Evolutionary conservation across 2,329 filamentous ascomycete species (phyloP).

Genomic region (Calonectria multiphialidica): DNA sequence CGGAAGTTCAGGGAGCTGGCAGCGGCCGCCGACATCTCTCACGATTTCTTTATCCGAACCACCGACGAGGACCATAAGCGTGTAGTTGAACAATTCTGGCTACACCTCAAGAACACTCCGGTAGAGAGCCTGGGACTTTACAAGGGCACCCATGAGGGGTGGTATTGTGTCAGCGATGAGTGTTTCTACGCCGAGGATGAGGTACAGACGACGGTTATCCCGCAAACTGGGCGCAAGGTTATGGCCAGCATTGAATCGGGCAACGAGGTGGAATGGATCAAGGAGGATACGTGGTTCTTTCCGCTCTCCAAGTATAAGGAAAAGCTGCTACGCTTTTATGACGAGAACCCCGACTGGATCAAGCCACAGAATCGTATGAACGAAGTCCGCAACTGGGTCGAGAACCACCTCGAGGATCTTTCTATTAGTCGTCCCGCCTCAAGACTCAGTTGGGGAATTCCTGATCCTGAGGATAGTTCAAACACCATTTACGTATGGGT

Average conservation of each 20-base stretch:
- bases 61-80: conserved; percentile 86
- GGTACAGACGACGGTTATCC: conserved; percentile 81
- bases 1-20: conserved; percentile 84
- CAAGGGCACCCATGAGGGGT: conserved; percentile 87
- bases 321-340: conserved; percentile 83
- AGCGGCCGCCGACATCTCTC: conserved; percentile 73
- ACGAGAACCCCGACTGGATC: conserved; percentile 82
- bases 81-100: conserved; percentile 92
- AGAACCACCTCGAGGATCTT: conserved; percentile 83
- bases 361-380: conserved; percentile 78
- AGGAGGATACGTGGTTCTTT: conserved; percentile 96
- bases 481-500: conserved; percentile 99
- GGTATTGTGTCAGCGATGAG: conserved; percentile 98
- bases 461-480: conserved; percentile 82
- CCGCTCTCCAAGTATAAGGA: conserved; percentile 86
- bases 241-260: conserved; percentile 90
- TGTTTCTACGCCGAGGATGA: conserved; percentile 89
- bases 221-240: conserved; percentile 83
- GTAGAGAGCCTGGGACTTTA: conserved; percentile 82
- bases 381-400: conserved; percentile 83
- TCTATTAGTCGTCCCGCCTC: conserved; percentile 87
- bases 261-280: conserved; percentile 93
- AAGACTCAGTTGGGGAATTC: conserved; percentile 88
- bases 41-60: conserved; percentile 93
- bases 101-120: conserved; percentile 69